Conservation (phyloP, 2,329 filamentous ascomycete species). For the Tolypocladium ophioglossoides region DNA sequence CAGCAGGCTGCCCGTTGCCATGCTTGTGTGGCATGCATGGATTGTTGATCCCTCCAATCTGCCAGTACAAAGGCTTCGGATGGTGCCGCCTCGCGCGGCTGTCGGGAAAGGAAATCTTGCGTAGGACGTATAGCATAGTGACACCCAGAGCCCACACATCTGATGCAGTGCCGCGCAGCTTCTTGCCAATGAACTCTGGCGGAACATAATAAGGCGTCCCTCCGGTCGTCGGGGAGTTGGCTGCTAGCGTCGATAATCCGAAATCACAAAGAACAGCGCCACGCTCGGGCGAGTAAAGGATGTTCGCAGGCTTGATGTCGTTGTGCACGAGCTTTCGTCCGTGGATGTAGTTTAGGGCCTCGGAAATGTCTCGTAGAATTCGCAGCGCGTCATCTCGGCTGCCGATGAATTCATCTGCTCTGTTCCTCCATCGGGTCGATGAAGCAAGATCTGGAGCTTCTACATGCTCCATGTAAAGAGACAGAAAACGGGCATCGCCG, state of each 20-base stretch:
- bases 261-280: slow-evolving; percentile 52
- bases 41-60: slow-evolving; percentile 45
- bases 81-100: slow-evolving; percentile 35
- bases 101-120: slow-evolving; percentile 45
- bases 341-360: slow-evolving; percentile 47
- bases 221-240: slow-evolving; percentile 36
- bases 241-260: slow-evolving; percentile 40
- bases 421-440: slow-evolving; percentile 37
- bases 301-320: slow-evolving; percentile 53
- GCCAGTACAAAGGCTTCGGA: slow-evolving; percentile 44
- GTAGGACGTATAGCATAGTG: slow-evolving; percentile 49
- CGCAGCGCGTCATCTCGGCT: slow-evolving; percentile 35
- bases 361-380: slow-evolving; percentile 43
- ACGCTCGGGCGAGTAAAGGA: slow-evolving; percentile 46
- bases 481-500: slow-evolving; percentile 48
- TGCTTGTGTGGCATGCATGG: slow-evolving; percentile 18
- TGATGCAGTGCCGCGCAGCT: slow-evolving; percentile 41
- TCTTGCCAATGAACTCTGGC: slow-evolving; percentile 47
- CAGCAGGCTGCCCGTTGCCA: slow-evolving; percentile 29
- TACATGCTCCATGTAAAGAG: slow-evolving; percentile 51
- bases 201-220: slow-evolving; percentile 53
- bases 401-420: slow-evolving; percentile 38
- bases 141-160: slow-evolving; percentile 51
- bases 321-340: slow-evolving; percentile 44
- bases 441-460: slow-evolving; percentile 44